phyloP scores from a whole-genome alignment of 257 asterid species.

The Fraxinus anomala region DNA sequence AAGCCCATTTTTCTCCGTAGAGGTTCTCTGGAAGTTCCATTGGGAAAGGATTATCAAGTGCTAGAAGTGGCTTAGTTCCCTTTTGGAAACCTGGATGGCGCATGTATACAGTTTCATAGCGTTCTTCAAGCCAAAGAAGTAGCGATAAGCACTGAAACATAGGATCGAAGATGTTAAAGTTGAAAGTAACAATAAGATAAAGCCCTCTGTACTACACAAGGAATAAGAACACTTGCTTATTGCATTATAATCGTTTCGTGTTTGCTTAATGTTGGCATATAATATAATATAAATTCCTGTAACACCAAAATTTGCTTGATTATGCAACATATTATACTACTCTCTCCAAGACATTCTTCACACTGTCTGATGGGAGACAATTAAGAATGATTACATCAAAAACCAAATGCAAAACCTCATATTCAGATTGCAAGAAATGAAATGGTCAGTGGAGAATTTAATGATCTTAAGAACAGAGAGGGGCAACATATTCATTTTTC shows the following conservation, averaged over 20 bases:
- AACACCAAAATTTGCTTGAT: background rate
- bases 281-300: too few species aligned
- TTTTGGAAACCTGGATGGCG: slow-evolving; percentile 88
- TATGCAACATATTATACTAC: background rate
- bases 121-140: slow-evolving; percentile 93
- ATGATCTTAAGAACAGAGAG: background rate
- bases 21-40: slow-evolving; percentile 86
- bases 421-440: background rate
- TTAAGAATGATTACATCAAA: background rate
- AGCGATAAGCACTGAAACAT: slow-evolving; percentile 77
- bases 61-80: slow-evolving; percentile 71
- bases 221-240: background rate
- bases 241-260: background rate
- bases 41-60: slow-evolving; percentile 90
- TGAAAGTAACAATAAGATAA: background rate
- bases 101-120: slow-evolving; percentile 77
- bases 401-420: background rate
- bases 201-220: background rate
- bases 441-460: background rate
- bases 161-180: background rate
- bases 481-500: background rate
- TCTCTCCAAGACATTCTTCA: too few species aligned
- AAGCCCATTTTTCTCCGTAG: slow-evolving; percentile 94
- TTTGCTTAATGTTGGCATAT: background rate
- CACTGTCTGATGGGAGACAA: background rate